These are phyloP conservation scores for Alternaria hordeiaustralica DNA, from an alignment of 2,329 filamentous ascomycete species.

Conservation along the genomic window DNA sequence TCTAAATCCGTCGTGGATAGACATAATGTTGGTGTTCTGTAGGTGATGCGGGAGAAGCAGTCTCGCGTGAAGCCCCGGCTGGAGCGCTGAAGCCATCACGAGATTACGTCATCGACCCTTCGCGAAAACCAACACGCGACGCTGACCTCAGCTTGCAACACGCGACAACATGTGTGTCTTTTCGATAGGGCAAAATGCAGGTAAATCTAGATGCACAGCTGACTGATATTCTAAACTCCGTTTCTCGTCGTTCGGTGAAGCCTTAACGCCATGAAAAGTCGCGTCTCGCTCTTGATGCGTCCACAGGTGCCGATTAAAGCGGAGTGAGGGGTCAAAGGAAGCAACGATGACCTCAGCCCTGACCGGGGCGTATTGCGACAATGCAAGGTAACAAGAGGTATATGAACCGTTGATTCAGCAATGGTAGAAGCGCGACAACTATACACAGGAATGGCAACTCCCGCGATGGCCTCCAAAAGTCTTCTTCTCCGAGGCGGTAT, in stretches of 20 bases:
- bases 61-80: not conserved
- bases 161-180: not conserved
- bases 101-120: not conserved
- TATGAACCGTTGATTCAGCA: not conserved
- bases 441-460: not conserved
- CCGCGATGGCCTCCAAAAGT: not conserved
- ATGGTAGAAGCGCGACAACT: not conserved
- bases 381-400: not conserved
- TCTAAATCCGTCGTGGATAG: not conserved
- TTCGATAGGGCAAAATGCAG: not conserved
- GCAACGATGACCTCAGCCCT: not conserved
- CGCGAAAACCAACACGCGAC: not conserved
- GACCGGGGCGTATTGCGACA: not conserved
- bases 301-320: not conserved
- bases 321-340: not conserved
- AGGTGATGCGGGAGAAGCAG: not conserved
- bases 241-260: not conserved
- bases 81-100: not conserved
- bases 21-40: not conserved
- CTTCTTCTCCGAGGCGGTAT: slow-evolving; percentile 48
- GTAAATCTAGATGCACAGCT: not conserved
- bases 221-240: not conserved
- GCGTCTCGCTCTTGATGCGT: not conserved
- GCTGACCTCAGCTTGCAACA: not conserved
- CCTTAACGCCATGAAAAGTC: not conserved